phyloP scores from a whole-genome alignment of 306 rosid species.

The Nissolia schottii region DNA sequence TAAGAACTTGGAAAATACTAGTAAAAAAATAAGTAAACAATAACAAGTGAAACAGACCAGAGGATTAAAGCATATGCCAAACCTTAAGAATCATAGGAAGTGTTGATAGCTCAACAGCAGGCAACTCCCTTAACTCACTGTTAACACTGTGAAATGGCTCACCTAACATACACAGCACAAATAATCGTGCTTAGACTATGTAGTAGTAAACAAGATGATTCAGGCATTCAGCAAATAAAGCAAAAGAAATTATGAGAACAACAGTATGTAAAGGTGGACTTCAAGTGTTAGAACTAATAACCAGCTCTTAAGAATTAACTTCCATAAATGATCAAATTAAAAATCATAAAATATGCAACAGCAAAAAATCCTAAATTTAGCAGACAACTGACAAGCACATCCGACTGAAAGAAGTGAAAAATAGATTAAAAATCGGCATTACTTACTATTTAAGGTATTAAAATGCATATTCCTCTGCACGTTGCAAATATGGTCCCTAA shows the following conservation, averaged over 20 bases:
- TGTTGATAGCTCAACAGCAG: constrained; percentile 76
- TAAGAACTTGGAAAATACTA: neutral
- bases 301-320: neutral
- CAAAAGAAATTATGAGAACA: neutral
- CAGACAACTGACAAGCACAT: neutral
- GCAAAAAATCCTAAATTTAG: neutral
- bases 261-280: neutral
- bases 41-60: neutral
- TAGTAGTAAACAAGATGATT: neutral
- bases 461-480: constrained; percentile 88
- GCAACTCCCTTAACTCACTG: constrained; percentile 86
- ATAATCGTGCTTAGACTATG: constrained; percentile 7
- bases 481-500: constrained; percentile 84
- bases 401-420: neutral
- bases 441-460: constrained; percentile 81
- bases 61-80: constrained; percentile 19
- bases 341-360: neutral
- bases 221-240: constrained; percentile 7
- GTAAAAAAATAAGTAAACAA: neutral
- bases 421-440: constrained; percentile 1
- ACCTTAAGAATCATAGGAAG: constrained; percentile 91
- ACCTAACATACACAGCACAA: constrained; percentile 38
- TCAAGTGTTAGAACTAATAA: neutral
- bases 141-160: constrained; percentile 74
- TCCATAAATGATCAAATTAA: neutral